Evolutionary conservation across 208 protist species (phyloP).

Genomic region (Trypanosoma melophagium): DNA sequence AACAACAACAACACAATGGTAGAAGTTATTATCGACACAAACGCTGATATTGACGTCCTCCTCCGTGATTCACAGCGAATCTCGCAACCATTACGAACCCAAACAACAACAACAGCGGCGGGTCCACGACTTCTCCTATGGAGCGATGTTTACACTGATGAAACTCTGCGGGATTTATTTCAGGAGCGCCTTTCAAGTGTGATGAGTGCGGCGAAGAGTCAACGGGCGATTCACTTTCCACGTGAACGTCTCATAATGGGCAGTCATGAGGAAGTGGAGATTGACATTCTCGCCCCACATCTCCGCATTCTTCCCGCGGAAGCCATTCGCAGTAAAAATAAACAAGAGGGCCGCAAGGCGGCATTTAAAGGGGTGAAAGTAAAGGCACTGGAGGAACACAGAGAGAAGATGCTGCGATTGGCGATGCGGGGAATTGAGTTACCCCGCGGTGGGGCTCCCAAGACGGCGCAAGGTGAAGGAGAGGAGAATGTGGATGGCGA

Average conservation of each 20-base stretch:
- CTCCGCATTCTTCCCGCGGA: slow-evolving; percentile 23
- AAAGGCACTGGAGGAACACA: slow-evolving; percentile 17
- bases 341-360: slow-evolving; percentile 25
- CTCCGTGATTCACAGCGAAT: slow-evolving; percentile 14
- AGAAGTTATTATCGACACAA: slow-evolving; percentile 24
- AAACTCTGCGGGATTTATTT: slow-evolving; percentile 11
- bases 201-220: slow-evolving; percentile 28
- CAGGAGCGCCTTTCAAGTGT: slow-evolving; percentile 23
- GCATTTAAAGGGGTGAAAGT: slow-evolving; percentile 18
- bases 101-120: background rate
- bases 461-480: too few relatives aligned
- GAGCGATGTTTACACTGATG: slow-evolving; percentile 17
- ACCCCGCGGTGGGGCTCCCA: background rate
- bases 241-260: slow-evolving; percentile 20
- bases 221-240: slow-evolving; percentile 19
- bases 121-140: slow-evolving; percentile 1
- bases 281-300: slow-evolving; percentile 22
- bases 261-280: slow-evolving; percentile 9
- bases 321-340: slow-evolving; percentile 12
- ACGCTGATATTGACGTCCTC: slow-evolving; percentile 26
- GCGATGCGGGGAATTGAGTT: slow-evolving; percentile 8
- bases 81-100: background rate
- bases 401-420: slow-evolving; percentile 23
- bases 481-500: too few relatives aligned
- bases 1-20: slow-evolving; percentile 3